Base-by-base conservation (phyloP, 352 stramenopile species). In the Phytophthora multivora region DNA sequence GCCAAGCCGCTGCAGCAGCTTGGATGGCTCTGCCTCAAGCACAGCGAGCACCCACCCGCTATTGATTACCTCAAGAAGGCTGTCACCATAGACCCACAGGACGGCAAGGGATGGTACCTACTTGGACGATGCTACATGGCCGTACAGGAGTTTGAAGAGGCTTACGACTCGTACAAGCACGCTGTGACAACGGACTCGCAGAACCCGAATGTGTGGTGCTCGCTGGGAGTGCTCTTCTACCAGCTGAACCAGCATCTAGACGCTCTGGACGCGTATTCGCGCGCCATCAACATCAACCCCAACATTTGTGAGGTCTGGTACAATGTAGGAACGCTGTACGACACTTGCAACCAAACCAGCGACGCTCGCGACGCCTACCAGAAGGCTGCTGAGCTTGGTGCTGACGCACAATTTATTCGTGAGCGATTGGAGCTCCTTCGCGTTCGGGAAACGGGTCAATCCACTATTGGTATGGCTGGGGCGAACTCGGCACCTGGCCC, bases 281-380 rank as follows among this genome's bases (percentile, higher is more conserved):
- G 87, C 25, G 89, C 89, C 40, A 95, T 97, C 74, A 96, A 96
- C 67, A 93, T 96, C 73, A 93, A 97, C 69, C 85, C 89, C 30
- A 95, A 95, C 73, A 93, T 97, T 81, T 95, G 86, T 39, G 89
- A 96, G 57, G 86, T 95, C 46, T 96, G 89, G 89, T 96, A 96
- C 74, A 96, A 96, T 63, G 87, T 96, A 5, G 89, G 89, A 43
- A 95, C 89, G 31, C 71, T 96, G 15, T 96, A 96, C 67, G 89
- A 96, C 69, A 95, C 86, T 35, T 96, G 89, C 68, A 95, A 96
- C 69, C 88, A 96, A 74, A 94, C 88, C 0, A 95, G 83, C 48
- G 88, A 96, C 51, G 88, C 88, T 30, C 83, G 88, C 7, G 85
- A 95, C 43, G 88, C 88, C 8, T 96, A 96, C 67, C 83, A 95